Evolutionary conservation across 306 rosid species (phyloP).

Genomic region (Sicyos baderoa): DNA sequence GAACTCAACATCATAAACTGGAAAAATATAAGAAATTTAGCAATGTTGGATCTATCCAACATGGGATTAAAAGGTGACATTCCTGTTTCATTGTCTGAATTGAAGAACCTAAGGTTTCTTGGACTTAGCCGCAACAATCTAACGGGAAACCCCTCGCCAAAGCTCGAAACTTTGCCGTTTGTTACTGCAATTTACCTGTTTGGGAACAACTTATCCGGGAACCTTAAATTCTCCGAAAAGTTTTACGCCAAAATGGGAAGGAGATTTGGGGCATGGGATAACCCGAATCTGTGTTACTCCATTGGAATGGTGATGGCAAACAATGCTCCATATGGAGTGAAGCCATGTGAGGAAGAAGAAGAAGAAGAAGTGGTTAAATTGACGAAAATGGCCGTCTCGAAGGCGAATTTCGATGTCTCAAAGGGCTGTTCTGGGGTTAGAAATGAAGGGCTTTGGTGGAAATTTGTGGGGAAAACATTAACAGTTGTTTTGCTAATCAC

Average conservation of each 20-base stretch:
- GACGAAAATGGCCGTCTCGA: constrained; percentile 26
- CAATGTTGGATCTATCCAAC: constrained; percentile 62
- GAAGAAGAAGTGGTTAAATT: constrained; percentile 38
- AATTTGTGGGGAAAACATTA: constrained; percentile 21
- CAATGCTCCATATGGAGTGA: constrained; percentile 59
- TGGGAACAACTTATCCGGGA: constrained; percentile 74
- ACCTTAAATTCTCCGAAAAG: constrained; percentile 46
- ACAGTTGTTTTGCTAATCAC: constrained; percentile 28
- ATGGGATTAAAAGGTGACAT: constrained; percentile 61
- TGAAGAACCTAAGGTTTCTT: constrained; percentile 62
- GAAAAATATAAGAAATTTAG: constrained; percentile 48
- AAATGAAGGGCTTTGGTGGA: constrained; percentile 40
- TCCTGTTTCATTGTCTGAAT: constrained; percentile 58
- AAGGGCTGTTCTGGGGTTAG: constrained; percentile 34
- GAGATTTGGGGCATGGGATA: constrained; percentile 78
- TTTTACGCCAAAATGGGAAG: constrained; percentile 68
- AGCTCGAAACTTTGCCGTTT: constrained; percentile 56
- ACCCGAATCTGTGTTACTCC: constrained; percentile 68
- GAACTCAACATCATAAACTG: constrained; percentile 44
- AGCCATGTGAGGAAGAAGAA: constrained; percentile 47
- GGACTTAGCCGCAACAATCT: constrained; percentile 74
- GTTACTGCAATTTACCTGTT: constrained; percentile 63
- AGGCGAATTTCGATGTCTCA: constrained; percentile 31
- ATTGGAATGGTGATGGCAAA: constrained; percentile 32
- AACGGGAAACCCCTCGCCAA: constrained; percentile 49